Percentiles rank a stretch among this genome's conserved stretches.
Conservation (phyloP, 2,329 filamentous ascomycete genomes). For the Exophiala mesophila region DNA sequence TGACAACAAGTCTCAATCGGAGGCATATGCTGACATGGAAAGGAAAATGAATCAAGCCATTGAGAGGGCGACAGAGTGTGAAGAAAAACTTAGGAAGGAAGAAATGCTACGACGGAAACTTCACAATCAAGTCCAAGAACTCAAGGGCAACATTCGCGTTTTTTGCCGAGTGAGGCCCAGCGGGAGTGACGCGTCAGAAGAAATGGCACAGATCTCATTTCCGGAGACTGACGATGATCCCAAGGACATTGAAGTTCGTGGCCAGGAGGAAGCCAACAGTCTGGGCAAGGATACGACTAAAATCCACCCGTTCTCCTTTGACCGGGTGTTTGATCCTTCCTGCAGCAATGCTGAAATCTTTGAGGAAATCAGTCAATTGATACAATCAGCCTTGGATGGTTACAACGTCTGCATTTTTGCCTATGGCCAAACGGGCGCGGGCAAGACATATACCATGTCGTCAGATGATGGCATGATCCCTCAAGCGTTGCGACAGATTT, state of each 20-base stretch:
- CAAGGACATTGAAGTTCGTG: slow-evolving; percentile 78
- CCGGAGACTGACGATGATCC: slow-evolving; percentile 76
- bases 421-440: slow-evolving; percentile 94
- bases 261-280: slow-evolving; percentile 77
- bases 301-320: slow-evolving; percentile 82
- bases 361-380: slow-evolving; percentile 91
- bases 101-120: slow-evolving; percentile 85
- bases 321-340: slow-evolving; percentile 78
- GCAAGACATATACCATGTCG: slow-evolving; percentile 97
- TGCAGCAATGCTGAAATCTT: slow-evolving; percentile 83
- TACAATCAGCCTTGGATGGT: slow-evolving; percentile 91
- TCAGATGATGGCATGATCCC: slow-evolving; percentile 91
- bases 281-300: slow-evolving; percentile 71
- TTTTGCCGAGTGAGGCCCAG: slow-evolving; percentile 92
- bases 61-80: slow-evolving; percentile 61
- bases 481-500: slow-evolving; percentile 86
- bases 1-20: slow-evolving; percentile 80
- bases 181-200: slow-evolving; percentile 54
- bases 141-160: slow-evolving; percentile 96
- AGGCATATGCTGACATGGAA: slow-evolving; percentile 78
- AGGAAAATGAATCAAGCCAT: slow-evolving; percentile 73
- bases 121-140: slow-evolving; percentile 95
- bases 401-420: slow-evolving; percentile 99
- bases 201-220: slow-evolving; percentile 69
- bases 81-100: slow-evolving; percentile 81